Conservation (phyloP, 441 rosid species). For the Gossypium gossypioides region DNA sequence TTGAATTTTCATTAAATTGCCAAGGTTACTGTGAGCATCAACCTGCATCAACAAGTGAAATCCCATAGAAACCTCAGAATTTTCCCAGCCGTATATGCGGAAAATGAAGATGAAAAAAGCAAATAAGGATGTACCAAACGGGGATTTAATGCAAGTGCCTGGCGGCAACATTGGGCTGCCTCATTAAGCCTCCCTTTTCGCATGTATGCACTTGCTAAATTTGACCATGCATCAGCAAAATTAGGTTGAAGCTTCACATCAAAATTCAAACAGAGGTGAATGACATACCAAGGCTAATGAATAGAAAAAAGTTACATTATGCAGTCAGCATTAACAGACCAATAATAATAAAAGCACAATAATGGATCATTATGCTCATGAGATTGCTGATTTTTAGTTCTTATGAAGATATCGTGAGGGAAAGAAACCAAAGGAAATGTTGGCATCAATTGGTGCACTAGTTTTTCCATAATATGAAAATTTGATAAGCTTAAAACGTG, state of each 20-base stretch:
- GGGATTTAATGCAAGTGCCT: slow-evolving; percentile 80
- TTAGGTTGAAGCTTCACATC: slow-evolving; percentile 74
- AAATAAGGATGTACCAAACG: slow-evolving; percentile 45
- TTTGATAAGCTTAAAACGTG: not conserved
- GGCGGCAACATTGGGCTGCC: slow-evolving; percentile 90
- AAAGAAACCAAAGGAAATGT: not conserved
- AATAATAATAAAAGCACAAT: not conserved
- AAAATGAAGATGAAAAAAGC: not conserved
- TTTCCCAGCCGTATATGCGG: not conserved
- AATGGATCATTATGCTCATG: not conserved
- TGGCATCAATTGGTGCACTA: not conserved
- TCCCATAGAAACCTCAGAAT: slow-evolving; percentile 11
- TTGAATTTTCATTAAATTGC: slow-evolving; percentile 88
- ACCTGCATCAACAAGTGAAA: slow-evolving; percentile 39
- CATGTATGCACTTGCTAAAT: slow-evolving; percentile 93
- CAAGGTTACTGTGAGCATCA: slow-evolving; percentile 95
- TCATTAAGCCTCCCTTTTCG: slow-evolving; percentile 85
- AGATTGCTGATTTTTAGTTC: not conserved
- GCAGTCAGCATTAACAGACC: not conserved
- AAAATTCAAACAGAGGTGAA: slow-evolving; percentile 9
- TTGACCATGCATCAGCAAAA: slow-evolving; percentile 98
- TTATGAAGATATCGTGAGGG: not conserved
- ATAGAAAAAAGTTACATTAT: not conserved
- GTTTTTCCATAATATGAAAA: not conserved
- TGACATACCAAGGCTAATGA: not conserved